Base-by-base conservation (phyloP, 352 stramenopile species). In the Peronospora belbahrii region DNA sequence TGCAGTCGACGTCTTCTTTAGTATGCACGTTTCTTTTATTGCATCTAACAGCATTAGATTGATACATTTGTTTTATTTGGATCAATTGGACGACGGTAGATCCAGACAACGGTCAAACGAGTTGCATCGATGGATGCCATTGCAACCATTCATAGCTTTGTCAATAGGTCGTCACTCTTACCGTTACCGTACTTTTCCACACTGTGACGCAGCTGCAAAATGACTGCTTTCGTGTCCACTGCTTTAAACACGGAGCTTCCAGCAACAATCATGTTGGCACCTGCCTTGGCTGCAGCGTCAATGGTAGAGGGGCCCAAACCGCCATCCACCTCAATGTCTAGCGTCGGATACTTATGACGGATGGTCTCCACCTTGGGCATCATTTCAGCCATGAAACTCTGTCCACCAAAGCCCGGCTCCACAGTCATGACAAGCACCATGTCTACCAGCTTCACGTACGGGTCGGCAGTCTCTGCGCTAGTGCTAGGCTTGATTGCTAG, bases 381-480 rank as follows among this genome's bases (percentile, higher is more conserved):
- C 86, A 97, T 97, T 57, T 93, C 73, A 20, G 48, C 56, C 90
- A 98, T 98, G 62, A 99, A 99, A 24, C 66, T 86, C 72, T 99
- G 96, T 20, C 96, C 96, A 23, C 91, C 89, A 54, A 98, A 98
- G 40, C 96, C 96, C 17, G 96, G 95, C 71, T 98, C 92, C 19
- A 99, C 96, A 3, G 95, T 98, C 96, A 99, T 99, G 20, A 99
- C 74, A 22, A 99, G 72, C 50, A 97, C 91, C 74, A 98, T 88
- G 59, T 98, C 96, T 20, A 97, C 72, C 22, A 93, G 61, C 30
- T 91, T 70, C 2, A 95, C 75, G 49, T 83, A 90, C 49, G 74
- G 70, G 19, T 94, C 75, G 9, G 97, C 67, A 4, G 67, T 60
- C 36, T 97, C 83, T 0, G 97, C 83, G 6, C 85, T 70, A 8